Evolutionary conservation across 2,329 filamentous ascomycete species (phyloP).

Genomic region (Dendryphion nanum): DNA sequence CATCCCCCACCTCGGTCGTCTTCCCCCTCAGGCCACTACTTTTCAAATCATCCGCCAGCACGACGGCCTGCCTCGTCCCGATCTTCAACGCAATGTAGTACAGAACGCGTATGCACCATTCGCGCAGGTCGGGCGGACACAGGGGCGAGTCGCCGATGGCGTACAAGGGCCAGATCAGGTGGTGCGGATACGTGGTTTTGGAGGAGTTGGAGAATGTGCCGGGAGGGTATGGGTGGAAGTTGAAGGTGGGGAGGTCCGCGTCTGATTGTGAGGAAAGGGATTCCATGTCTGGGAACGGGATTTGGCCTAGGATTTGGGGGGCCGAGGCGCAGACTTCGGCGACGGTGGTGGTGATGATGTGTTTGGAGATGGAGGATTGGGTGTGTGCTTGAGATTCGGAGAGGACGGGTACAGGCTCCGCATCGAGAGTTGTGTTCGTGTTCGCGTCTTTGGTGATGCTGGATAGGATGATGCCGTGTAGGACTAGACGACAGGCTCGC

Average conservation of each 20-base stretch:
- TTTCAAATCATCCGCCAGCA: conserved; percentile 21
- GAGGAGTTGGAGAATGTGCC: conserved; percentile 22
- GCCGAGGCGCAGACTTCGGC: conserved; percentile 21
- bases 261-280: conserved; percentile 2
- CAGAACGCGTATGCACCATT: conserved; percentile 23
- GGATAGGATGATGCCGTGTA: conserved; percentile 20
- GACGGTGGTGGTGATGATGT: conserved; percentile 11
- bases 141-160: conserved; percentile 13
- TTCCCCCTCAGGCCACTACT: background rate
- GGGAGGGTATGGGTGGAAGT: conserved; percentile 15
- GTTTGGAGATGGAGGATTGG: conserved; percentile 11
- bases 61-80: conserved; percentile 25
- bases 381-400: conserved; percentile 5
- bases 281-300: conserved; percentile 18
- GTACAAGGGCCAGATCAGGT: conserved; percentile 29
- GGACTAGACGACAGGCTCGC: conserved; percentile 18
- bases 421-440: too few relatives aligned
- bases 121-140: conserved; percentile 12
- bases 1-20: background rate
- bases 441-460: conserved; percentile 17
- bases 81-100: conserved; percentile 21
- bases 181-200: conserved; percentile 21
- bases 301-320: conserved; percentile 28
- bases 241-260: conserved; percentile 5
- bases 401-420: conserved; percentile 8